Evolutionary conservation across 2,329 filamentous ascomycete species (phyloP).

Genomic region (Biscogniauxia sp.): DNA sequence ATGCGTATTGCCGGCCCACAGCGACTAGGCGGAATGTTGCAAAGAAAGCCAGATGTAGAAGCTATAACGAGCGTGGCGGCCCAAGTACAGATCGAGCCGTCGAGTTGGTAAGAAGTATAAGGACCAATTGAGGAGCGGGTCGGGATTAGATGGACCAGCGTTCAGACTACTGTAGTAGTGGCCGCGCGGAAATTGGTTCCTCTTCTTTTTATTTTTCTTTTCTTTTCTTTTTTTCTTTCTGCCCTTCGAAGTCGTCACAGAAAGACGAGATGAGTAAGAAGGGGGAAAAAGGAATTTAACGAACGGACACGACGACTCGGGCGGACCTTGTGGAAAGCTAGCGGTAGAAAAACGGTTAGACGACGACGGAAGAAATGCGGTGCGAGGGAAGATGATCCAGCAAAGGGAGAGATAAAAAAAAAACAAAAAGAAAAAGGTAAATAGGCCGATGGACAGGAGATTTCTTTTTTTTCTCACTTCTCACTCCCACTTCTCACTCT

Average conservation of each 20-base stretch:
- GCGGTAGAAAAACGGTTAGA: constrained; percentile 26
- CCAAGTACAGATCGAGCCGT: constrained; percentile 21
- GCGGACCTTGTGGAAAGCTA: constrained; percentile 18
- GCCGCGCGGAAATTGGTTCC: constrained; percentile 14
- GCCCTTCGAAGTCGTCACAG: constrained; percentile 23
- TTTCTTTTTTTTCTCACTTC: constrained; percentile 1
- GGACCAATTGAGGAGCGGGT: constrained; percentile 22
- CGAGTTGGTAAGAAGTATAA: constrained; percentile 9
- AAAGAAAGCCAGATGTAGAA: constrained; percentile 17
- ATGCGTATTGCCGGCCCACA: constrained; percentile 12
- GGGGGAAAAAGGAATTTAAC: constrained; percentile 20
- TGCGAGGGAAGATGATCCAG: constrained; percentile 19
- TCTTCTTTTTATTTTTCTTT: constrained; percentile 10
- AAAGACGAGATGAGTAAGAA: constrained; percentile 13
- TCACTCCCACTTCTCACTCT: neutral
- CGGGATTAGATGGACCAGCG: constrained; percentile 20
- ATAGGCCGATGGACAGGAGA: constrained; percentile 12
- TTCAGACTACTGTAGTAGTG: constrained; percentile 13
- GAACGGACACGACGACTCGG: constrained; percentile 29
- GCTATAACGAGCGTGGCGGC: constrained; percentile 29
- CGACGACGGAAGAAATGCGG: constrained; percentile 20
- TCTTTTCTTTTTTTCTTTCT: constrained; percentile 8
- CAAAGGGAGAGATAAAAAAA: constrained; percentile 16
- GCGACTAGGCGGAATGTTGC: constrained; percentile 6
- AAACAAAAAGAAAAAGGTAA: constrained; percentile 13